phyloP scores from a whole-genome alignment of 345 rosid genomes.

The Aurinia saxatilis region DNA sequence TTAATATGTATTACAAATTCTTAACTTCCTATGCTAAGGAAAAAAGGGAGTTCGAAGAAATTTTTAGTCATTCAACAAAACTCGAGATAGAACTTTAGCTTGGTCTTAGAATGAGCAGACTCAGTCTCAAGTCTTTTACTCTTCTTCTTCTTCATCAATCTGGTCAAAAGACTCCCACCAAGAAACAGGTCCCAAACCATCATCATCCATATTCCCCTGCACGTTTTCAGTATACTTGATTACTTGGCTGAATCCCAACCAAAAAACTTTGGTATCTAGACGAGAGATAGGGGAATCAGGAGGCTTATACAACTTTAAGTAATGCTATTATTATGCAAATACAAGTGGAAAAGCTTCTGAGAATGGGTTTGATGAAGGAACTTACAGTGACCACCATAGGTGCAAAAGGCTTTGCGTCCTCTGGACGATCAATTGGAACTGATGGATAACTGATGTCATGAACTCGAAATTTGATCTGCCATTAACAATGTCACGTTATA shows the following conservation, averaged over 20 bases:
- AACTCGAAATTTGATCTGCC: constrained; percentile 71
- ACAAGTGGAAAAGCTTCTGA: too few relatives aligned
- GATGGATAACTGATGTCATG: constrained; percentile 48
- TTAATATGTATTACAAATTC: too few relatives aligned
- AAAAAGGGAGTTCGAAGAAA: too few relatives aligned
- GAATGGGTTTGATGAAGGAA: neutral
- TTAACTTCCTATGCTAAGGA: too few relatives aligned
- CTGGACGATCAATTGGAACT: constrained; percentile 56
- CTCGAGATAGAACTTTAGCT: too few relatives aligned
- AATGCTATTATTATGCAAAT: too few relatives aligned
- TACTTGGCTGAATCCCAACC: neutral
- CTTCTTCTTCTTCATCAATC: constrained; percentile 20
- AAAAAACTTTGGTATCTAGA: neutral
- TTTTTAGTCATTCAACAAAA: too few relatives aligned
- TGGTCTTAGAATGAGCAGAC: neutral
- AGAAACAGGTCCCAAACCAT: constrained; percentile 75
- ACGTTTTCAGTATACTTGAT: constrained; percentile 11
- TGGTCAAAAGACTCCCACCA: constrained; percentile 57
- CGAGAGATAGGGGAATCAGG: neutral
- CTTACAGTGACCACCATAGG: constrained; percentile 85
- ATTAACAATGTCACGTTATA: constrained; percentile 18
- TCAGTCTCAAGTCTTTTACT: neutral
- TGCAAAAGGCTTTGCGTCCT: constrained; percentile 69
- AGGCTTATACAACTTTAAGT: neutral
- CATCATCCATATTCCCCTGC: constrained; percentile 66